These are phyloP conservation scores for Boletus edulis DNA, from an alignment of 768 basidiomycete species.

Conservation along the genomic window DNA sequence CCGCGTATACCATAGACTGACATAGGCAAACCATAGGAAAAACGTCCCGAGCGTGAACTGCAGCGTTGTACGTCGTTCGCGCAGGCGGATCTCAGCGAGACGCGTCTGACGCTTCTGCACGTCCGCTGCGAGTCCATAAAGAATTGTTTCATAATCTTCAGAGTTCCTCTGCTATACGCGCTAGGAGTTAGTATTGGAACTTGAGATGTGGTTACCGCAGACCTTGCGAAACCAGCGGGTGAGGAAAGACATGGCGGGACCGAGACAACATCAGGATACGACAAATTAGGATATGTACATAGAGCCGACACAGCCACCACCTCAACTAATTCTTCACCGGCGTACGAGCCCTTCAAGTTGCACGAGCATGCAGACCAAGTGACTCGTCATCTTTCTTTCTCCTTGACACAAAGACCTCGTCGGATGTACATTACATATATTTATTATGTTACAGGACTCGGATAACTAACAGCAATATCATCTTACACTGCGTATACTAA, in stretches of 20 bases:
- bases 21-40: constrained; percentile 68
- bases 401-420: too few species aligned
- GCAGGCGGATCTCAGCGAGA: constrained; percentile 79
- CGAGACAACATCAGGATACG: not conserved
- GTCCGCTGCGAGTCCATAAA: constrained; percentile 62
- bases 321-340: too few species aligned
- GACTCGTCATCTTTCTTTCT: too few species aligned
- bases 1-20: constrained; percentile 70
- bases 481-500: too few species aligned
- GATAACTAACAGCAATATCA: too few species aligned
- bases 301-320: constrained; percentile 23
- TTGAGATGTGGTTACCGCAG: not conserved
- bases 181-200: not conserved
- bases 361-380: too few species aligned
- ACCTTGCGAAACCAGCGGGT: constrained; percentile 30
- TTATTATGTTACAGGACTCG: too few species aligned
- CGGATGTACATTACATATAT: too few species aligned
- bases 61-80: constrained; percentile 77
- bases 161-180: constrained; percentile 11
- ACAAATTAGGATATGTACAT: constrained; percentile 15
- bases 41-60: constrained; percentile 77
- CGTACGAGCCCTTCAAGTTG: too few species aligned
- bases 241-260: constrained; percentile 29
- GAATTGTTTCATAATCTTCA: constrained; percentile 77
- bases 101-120: constrained; percentile 72